phyloP scores from a whole-genome alignment of 805 yeast species.

The Cyberlindnera mrakii region DNA sequence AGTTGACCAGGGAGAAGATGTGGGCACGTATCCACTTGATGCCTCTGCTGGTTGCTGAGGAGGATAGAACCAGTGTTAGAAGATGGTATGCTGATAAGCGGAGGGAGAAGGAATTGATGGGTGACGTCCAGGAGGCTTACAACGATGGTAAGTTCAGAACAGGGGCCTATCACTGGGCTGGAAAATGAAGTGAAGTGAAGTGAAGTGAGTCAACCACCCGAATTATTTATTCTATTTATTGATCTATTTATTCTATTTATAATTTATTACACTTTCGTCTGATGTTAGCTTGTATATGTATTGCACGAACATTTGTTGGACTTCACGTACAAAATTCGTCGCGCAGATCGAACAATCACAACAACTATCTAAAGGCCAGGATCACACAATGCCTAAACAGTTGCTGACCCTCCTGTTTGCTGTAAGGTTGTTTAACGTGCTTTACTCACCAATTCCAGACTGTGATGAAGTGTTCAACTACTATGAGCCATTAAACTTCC shows the following conservation, averaged over 20 bases:
- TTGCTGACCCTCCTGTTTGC: conserved; percentile 13
- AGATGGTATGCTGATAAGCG: conserved; percentile 58
- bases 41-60: conserved; percentile 76
- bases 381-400: neutral
- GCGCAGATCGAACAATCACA: neutral
- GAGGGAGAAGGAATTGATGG: conserved; percentile 66
- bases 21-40: conserved; percentile 72
- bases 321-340: neutral
- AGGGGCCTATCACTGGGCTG: conserved; percentile 28
- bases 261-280: neutral
- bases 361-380: too few species aligned
- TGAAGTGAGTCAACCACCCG: neutral
- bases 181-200: conserved; percentile 4
- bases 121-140: conserved; percentile 48
- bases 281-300: too few species aligned
- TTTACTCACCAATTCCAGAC: conserved; percentile 70
- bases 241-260: conserved; percentile 1
- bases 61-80: conserved; percentile 72
- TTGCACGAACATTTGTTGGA: too few species aligned
- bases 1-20: conserved; percentile 64
- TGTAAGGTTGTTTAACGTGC: conserved; percentile 34
- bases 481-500: conserved; percentile 86
- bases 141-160: conserved; percentile 33
- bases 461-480: conserved; percentile 92
- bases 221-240: conserved; percentile 6